phyloP scores from a whole-genome alignment of 495 filamentous ascomycete species.

The Cercophora samala region DNA sequence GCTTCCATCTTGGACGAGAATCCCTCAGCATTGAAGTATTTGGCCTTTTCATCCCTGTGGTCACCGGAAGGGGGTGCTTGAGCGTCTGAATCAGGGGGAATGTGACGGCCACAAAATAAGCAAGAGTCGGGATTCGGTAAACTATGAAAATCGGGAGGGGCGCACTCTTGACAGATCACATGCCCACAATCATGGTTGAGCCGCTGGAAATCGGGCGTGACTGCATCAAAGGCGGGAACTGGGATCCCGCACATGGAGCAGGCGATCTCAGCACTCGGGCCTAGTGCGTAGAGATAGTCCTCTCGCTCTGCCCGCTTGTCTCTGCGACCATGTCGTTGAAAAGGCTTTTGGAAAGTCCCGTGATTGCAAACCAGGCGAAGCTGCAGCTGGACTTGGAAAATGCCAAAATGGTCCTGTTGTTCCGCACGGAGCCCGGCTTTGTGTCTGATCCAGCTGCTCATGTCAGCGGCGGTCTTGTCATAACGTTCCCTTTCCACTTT shows the following conservation, averaged over 20 bases:
- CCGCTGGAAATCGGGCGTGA: background rate
- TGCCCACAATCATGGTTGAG: background rate
- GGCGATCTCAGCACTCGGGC: background rate
- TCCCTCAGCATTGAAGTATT: background rate
- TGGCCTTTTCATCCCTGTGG: background rate
- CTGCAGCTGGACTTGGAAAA: background rate
- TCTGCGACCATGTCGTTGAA: background rate
- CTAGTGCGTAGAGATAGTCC: background rate
- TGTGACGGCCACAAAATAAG: too few relatives aligned
- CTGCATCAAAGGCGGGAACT: background rate
- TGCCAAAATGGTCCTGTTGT: background rate
- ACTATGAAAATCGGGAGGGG: background rate
- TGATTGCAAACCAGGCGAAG: background rate
- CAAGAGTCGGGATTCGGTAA: background rate
- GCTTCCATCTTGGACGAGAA: background rate
- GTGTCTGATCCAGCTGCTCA: background rate
- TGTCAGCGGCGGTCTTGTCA: background rate
- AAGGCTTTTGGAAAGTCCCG: background rate
- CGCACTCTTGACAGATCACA: background rate
- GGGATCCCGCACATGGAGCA: background rate
- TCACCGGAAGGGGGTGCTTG: too few relatives aligned
- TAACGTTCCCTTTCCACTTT: background rate
- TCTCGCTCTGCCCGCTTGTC: background rate
- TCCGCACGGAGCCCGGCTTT: background rate
- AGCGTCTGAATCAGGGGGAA: too few relatives aligned